Evolutionary conservation across 2,329 filamentous ascomycete genomes (phyloP).

Genomic region (Atkinsonella hypoxylon): DNA sequence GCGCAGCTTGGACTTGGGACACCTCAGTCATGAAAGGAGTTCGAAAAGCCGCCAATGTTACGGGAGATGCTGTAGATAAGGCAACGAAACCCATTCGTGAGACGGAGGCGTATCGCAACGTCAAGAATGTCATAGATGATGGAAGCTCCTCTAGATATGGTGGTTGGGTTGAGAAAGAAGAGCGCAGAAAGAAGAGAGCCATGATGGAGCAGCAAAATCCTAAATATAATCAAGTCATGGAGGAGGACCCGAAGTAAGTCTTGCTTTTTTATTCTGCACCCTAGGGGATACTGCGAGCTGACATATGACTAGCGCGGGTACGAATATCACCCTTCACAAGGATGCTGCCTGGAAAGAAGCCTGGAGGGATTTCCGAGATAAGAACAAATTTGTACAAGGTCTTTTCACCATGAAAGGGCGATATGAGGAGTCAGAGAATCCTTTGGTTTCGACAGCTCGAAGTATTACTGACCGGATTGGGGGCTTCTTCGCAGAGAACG

Average conservation of each 20-base stretch:
- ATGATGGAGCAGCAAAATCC: slow-evolving; percentile 52
- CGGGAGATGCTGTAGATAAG: slow-evolving; percentile 80
- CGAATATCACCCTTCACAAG: slow-evolving; percentile 90
- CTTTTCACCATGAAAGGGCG: slow-evolving; percentile 75
- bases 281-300: neutral
- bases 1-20: slow-evolving; percentile 95
- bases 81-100: slow-evolving; percentile 89
- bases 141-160: slow-evolving; percentile 93
- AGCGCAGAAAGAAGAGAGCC: slow-evolving; percentile 71
- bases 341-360: slow-evolving; percentile 96
- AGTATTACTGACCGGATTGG: slow-evolving; percentile 88
- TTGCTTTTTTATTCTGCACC: slow-evolving; percentile 11
- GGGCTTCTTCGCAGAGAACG: slow-evolving; percentile 96
- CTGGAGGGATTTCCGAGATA: slow-evolving; percentile 93
- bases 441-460: slow-evolving; percentile 81
- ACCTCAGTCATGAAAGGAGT: slow-evolving; percentile 86
- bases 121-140: slow-evolving; percentile 94
- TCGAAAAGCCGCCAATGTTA: slow-evolving; percentile 72
- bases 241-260: slow-evolving; percentile 78
- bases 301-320: slow-evolving; percentile 58
- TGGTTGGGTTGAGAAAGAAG: slow-evolving; percentile 94
- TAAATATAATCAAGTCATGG: slow-evolving; percentile 45
- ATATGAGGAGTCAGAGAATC: slow-evolving; percentile 96
- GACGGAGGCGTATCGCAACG: slow-evolving; percentile 87
- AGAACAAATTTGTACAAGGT: slow-evolving; percentile 76